Conservation (phyloP, 73 alveolate genomes). For the Uronychia setigera region DNA sequence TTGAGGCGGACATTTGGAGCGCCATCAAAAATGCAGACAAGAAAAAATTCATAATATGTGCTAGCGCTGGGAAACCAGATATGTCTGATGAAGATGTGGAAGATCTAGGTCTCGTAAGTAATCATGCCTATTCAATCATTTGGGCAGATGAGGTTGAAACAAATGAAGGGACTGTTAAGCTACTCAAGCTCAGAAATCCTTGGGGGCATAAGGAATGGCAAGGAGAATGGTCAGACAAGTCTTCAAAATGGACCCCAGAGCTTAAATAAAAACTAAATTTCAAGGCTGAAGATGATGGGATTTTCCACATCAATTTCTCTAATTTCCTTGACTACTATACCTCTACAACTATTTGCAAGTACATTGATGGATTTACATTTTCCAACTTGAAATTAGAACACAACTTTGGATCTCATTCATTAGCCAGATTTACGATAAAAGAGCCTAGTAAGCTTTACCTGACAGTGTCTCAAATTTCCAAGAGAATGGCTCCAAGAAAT, state of each 20-base stretch:
- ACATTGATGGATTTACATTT: conserved; percentile 61
- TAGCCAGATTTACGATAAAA: conserved; percentile 2
- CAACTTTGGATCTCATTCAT: background rate
- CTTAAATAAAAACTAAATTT: conserved; percentile 73
- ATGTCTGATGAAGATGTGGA: conserved; percentile 34
- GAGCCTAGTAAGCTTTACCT: conserved; percentile 4
- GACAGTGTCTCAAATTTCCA: conserved; percentile 8
- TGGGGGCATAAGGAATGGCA: conserved; percentile 95
- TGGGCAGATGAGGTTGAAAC: conserved; percentile 70
- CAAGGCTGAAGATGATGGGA: conserved; percentile 88
- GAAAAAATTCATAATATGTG: conserved; percentile 79
- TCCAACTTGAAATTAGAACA: conserved; percentile 26
- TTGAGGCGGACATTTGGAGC: conserved; percentile 74
- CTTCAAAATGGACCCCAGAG: conserved; percentile 89
- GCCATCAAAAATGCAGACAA: conserved; percentile 68
- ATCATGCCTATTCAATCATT: conserved; percentile 94
- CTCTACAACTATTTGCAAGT: conserved; percentile 74
- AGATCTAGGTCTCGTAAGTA: conserved; percentile 86
- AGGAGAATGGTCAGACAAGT: conserved; percentile 92
- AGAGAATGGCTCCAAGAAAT: conserved; percentile 3
- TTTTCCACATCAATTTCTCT: conserved; percentile 81
- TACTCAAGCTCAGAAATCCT: conserved; percentile 94
- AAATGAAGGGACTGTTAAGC: conserved; percentile 44
- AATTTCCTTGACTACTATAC: conserved; percentile 80
- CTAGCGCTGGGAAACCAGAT: conserved; percentile 64